Evolutionary conservation across 805 yeast genomes (phyloP).

Genomic region (Saccharomycopsis babjevae): DNA sequence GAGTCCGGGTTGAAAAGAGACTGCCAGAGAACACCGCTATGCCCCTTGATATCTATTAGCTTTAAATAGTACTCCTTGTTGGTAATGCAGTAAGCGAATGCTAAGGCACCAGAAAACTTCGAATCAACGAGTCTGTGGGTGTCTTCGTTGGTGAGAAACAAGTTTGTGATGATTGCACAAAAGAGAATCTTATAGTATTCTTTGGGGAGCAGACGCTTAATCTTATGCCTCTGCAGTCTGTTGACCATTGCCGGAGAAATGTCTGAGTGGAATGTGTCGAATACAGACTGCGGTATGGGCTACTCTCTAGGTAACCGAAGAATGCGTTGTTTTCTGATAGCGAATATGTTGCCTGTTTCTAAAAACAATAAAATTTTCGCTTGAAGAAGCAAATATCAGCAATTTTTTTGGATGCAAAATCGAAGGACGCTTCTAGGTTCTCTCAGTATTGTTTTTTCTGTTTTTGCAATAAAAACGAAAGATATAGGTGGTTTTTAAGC

Average conservation of each 20-base stretch:
- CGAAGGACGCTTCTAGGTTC: no score
- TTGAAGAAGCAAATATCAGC: no score
- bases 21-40: constrained; percentile 5
- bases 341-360: no score
- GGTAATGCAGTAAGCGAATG: not conserved
- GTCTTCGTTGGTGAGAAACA: not conserved
- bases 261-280: not conserved
- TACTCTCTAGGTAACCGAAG: not conserved
- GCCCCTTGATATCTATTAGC: constrained; percentile 1
- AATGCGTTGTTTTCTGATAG: no score
- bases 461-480: no score
- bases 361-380: no score
- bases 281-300: no score
- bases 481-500: no score
- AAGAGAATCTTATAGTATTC: not conserved
- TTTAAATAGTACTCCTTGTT: not conserved
- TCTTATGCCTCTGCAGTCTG: not conserved
- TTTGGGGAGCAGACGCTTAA: constrained; percentile 3
- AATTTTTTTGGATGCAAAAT: no score
- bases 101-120: not conserved
- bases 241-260: not conserved
- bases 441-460: no score
- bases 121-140: not conserved
- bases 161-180: not conserved
- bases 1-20: not conserved